phyloP scores from a whole-genome alignment of 768 basidiomycete genomes.

The Agaricus sinodeliciosus region DNA sequence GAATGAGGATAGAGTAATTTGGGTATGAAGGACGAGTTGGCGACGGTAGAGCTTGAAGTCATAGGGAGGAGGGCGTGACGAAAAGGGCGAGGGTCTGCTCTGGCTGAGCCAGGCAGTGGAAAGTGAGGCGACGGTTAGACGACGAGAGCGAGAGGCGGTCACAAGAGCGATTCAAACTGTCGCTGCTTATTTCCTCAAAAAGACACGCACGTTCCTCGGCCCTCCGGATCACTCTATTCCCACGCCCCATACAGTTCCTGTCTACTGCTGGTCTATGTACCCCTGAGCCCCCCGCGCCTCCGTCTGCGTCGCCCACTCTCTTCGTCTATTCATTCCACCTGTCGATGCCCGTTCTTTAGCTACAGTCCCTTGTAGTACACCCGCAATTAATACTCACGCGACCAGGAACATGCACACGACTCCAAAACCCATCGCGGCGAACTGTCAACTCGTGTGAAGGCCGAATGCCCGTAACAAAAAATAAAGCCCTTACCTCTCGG shows the following conservation, averaged over 20 bases:
- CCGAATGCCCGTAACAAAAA: conserved; percentile 6
- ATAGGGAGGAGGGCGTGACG: conserved; percentile 9
- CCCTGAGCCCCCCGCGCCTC: not conserved
- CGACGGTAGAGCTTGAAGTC: conserved; percentile 16
- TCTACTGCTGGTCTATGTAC: not conserved
- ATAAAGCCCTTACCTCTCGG: conserved; percentile 60
- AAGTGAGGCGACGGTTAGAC: too few relatives aligned
- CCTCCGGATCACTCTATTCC: conserved; percentile 10
- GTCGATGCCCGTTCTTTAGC: not conserved
- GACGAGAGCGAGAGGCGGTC: too few relatives aligned
- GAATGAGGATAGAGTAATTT: conserved; percentile 13
- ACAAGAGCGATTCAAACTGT: conserved; percentile 20
- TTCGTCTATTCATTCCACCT: conserved; percentile 14
- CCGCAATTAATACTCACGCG: conserved; percentile 53
- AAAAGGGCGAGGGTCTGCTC: not conserved
- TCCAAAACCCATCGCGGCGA: conserved; percentile 87
- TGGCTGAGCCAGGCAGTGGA: conserved; percentile 1
- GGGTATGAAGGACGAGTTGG: conserved; percentile 12
- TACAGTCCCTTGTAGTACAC: not conserved
- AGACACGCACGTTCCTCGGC: conserved; percentile 51
- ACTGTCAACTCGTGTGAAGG: conserved; percentile 40
- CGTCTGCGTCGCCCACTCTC: not conserved
- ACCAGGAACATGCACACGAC: conserved; percentile 90
- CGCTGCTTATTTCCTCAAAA: conserved; percentile 22
- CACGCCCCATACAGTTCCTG: conserved; percentile 3